Evolutionary conservation across 2,329 filamentous ascomycete genomes (phyloP), one percentile per base, ranked within the genome.

Genomic region (Diaporthe amygdali): DNA sequence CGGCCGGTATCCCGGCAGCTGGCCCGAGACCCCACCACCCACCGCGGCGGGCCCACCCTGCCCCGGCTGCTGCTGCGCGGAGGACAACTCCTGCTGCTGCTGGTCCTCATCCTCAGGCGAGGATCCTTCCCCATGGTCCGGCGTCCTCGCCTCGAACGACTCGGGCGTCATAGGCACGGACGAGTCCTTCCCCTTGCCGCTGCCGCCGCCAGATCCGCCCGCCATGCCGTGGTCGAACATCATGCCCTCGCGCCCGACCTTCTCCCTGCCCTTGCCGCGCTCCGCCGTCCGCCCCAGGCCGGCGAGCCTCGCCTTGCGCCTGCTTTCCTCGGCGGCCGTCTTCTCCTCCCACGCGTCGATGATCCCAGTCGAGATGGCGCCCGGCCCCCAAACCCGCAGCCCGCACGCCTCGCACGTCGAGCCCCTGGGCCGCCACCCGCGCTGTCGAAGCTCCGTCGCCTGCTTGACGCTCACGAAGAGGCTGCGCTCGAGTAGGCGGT

Each of bases 381-480:
- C 95, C 0, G 95, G 94, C 0, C 96, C 97, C 96, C 96, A 99
- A 2, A 95, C 89, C 8, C 95, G 87, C 59, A 89, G 89, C 59
- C 92, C 91, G 76, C 97, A 99, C 1, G 91, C 91, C 81, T 98
- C 96, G 79, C 97, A 99, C 0, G 92, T 92, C 68, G 96, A 95
- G 0, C 94, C 93, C 39, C 92, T 87, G 0, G 96, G 95, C 61
- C 96, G 88, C 96, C 96, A 99, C 1, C 96, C 97, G 32, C 91
- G 90, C 80, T 95, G 93, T 3, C 96, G 88, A 7, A 96, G 87
- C 68, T 89, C 86, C 9, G 93, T 90, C 6, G 94, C 92, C 75
- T 93, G 89, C 52, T 91, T 86, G 44, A 99, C 94, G 74, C 94
- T 92, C 49, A 93, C 89, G 77, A 98, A 99, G 7, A 97, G 87